phyloP scores from a whole-genome alignment of 2,329 filamentous ascomycete species.

The Colletotrichum eleusines region DNA sequence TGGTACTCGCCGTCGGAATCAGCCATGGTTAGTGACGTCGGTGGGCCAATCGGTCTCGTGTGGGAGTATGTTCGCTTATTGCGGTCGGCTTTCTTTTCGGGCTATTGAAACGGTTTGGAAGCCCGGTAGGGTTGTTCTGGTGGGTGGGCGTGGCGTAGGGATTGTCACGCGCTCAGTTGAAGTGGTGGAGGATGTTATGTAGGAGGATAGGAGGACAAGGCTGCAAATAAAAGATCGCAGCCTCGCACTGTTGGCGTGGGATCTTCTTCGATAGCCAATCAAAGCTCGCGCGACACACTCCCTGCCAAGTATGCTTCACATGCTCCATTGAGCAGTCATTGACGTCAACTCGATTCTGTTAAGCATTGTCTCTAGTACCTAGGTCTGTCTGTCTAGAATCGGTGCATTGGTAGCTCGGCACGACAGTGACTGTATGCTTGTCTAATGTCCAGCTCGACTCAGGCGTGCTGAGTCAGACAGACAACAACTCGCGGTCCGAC shows the following conservation, averaged over 20 bases:
- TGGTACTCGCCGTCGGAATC: conserved; percentile 81
- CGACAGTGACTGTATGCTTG: not conserved
- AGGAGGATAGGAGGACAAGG: conserved; percentile 27
- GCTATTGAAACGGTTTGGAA: not conserved
- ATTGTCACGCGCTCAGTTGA: not conserved
- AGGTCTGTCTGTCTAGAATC: not conserved
- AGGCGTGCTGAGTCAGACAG: not conserved
- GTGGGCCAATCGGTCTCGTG: not conserved
- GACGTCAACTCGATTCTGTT: not conserved
- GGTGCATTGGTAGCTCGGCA: not conserved
- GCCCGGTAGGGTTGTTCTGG: not conserved
- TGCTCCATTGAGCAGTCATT: not conserved
- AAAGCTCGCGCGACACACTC: conserved; percentile 6
- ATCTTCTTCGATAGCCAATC: conserved; percentile 19
- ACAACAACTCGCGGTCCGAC: not conserved
- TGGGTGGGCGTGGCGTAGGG: not conserved
- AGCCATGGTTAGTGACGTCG: conserved; percentile 63
- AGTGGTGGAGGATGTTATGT: not conserved
- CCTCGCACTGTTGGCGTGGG: conserved; percentile 26
- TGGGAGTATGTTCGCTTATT: not conserved
- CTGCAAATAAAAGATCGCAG: conserved; percentile 32
- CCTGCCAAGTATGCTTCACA: conserved; percentile 11
- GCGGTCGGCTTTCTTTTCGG: not conserved
- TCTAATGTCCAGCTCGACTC: too few species aligned
- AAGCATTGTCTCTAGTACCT: not conserved